A percentile compares a stretch with the other conserved stretches of the same genome.
phyloP scores from a whole-genome alignment of 2,329 filamentous ascomycete species.

The Apiospora hydei region DNA sequence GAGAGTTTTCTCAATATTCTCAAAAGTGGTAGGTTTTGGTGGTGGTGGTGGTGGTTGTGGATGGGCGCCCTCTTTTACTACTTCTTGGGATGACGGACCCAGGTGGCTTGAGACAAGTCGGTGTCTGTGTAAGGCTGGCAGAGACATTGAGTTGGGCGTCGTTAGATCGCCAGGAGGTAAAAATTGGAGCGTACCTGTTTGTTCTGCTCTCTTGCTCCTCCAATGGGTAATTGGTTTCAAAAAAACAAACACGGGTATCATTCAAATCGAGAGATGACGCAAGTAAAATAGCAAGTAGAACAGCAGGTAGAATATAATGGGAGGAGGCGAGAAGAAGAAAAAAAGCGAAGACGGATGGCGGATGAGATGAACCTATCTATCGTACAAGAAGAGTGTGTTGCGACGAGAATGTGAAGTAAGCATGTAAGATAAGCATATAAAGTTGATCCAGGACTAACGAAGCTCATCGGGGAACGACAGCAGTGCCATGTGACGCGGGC shows the following conservation, averaged over 20 bases:
- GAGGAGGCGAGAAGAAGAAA: not conserved
- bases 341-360: not conserved
- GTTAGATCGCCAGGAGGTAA: constrained; percentile 5
- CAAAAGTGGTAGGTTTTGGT: not conserved
- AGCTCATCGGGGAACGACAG: not conserved
- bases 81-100: not conserved
- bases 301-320: too few relatives aligned
- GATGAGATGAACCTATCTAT: not conserved
- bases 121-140: constrained; percentile 17
- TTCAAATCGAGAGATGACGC: not conserved
- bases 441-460: not conserved
- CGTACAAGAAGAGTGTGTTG: not conserved
- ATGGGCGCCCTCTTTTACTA: not conserved
- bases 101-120: not conserved
- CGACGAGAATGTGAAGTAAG: not conserved
- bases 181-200: constrained; percentile 1
- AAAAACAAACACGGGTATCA: not conserved
- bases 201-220: not conserved
- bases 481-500: constrained; percentile 8
- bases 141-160: constrained; percentile 22
- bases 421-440: not conserved
- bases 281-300: too few relatives aligned
- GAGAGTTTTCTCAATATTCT: not conserved
- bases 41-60: not conserved
- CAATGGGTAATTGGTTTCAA: not conserved